Evolutionary conservation across 345 rosid species (phyloP), one percentile per base, ranked within the genome.

Genomic region (Crucihimalaya himalaica): DNA sequence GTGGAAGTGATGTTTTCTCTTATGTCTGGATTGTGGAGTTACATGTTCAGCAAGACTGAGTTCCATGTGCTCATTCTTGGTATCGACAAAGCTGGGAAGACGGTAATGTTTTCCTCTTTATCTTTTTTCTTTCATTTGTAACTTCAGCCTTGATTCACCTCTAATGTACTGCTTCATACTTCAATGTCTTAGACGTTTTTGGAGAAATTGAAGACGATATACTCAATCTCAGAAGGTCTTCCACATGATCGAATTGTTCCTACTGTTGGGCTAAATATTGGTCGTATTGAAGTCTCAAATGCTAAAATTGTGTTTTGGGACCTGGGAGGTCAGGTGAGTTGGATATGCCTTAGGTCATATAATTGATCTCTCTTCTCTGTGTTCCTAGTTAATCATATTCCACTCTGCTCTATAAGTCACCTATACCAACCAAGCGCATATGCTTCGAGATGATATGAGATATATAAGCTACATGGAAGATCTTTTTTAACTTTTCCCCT

Each of bases 221-320:
- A 89, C 86, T 86, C 89, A 12, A 84, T 90, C 79, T 74, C 85
- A 40, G 96, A 92, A 84, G 95, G 99, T 66, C 93, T 92, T 60
- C 98, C 98, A 8, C 97, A 92, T 72, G 99, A 96, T 84, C 88
- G 95, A 53, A 92, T 96, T 52, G 93, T 90, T 72, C 98, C 99
- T n/a, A 96, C 99, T 1, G 98, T 96, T 53, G 99, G 99, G n/a
- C 88, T 96, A 3, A 96, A 96, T 73, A 90, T 96, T 55, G 98
- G 96, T 61, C 96, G 96, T 19, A 82, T 89, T 43, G 96, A 92
- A 90, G 85, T 83, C 68, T 66, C 92, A 28, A 90, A 87, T 80
- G 61, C 96, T 19, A 96, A 96, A 82, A 91, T 96, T 14, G 87
- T 96, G 52, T 90, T 92, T 69, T 96, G 99, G 99, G 99, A 96